Evolutionary conservation across 2,329 filamentous ascomycete genomes (phyloP).

Genomic region (Botrytis fragariae): DNA sequence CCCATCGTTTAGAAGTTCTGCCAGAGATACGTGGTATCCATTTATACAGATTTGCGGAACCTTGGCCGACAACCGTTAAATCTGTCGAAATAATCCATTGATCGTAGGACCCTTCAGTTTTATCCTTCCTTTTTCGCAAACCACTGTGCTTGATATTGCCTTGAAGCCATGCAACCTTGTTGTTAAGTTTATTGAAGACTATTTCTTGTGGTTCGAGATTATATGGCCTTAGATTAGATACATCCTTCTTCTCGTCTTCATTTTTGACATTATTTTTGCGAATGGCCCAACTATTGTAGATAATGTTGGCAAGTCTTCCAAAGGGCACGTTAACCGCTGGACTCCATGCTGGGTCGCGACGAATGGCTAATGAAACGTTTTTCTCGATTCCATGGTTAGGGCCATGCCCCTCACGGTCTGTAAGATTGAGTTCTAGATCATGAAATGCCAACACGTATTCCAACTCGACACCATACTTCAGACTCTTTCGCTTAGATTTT

Average conservation of each 20-base stretch:
- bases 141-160: slow-evolving; percentile 1
- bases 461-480: slow-evolving; percentile 31
- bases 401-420: not conserved
- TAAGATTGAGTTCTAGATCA: slow-evolving; percentile 25
- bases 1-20: slow-evolving; percentile 25
- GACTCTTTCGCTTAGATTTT: not conserved
- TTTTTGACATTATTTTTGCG: not conserved
- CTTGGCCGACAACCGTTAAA: slow-evolving; percentile 29
- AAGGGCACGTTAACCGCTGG: not conserved
- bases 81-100: slow-evolving; percentile 29
- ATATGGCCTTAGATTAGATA: slow-evolving; percentile 17
- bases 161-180: slow-evolving; percentile 9
- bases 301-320: slow-evolving; percentile 16
- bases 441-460: slow-evolving; percentile 33
- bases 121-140: slow-evolving; percentile 4
- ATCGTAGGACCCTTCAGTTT: slow-evolving; percentile 21
- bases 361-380: slow-evolving; percentile 20
- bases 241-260: not conserved
- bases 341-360: slow-evolving; percentile 21
- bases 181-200: slow-evolving; percentile 19
- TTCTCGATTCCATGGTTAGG: slow-evolving; percentile 18
- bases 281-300: slow-evolving; percentile 31
- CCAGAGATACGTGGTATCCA: slow-evolving; percentile 25
- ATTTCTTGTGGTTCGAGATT: slow-evolving; percentile 26
- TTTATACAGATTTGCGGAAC: slow-evolving; percentile 27